These are phyloP conservation scores for Vachellia pachyceras DNA, from an alignment of 306 rosid genomes.

Conservation along the genomic window DNA sequence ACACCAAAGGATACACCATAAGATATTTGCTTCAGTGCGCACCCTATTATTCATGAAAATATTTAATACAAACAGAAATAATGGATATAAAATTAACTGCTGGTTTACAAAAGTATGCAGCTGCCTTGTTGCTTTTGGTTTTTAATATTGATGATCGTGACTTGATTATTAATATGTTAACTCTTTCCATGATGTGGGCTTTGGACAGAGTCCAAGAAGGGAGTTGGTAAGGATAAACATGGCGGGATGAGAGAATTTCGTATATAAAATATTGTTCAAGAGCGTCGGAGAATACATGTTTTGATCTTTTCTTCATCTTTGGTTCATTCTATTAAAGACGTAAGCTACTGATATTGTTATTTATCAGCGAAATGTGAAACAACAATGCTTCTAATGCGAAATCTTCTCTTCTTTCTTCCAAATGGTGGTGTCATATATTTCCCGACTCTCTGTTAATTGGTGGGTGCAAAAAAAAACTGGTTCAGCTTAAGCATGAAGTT, in stretches of 20 bases:
- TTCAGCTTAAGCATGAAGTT: neutral
- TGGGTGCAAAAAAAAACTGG: neutral
- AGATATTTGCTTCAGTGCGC: neutral
- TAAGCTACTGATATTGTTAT: neutral
- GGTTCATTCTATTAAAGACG: neutral
- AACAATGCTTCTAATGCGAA: neutral
- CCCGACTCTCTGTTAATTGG: neutral
- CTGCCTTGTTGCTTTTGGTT: too few species aligned
- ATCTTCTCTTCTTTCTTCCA: neutral
- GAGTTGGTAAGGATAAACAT: neutral
- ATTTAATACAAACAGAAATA: neutral
- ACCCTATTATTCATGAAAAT: neutral
- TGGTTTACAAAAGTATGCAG: too few species aligned
- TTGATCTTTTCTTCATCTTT: neutral
- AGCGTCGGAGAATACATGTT: neutral
- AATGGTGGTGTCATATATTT: neutral
- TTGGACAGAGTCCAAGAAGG: neutral
- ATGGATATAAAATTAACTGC: neutral
- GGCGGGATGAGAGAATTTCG: neutral
- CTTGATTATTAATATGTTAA: too few species aligned
- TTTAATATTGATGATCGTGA: too few species aligned
- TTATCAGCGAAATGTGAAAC: neutral
- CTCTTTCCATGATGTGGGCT: neutral
- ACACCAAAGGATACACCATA: neutral
- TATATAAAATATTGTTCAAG: neutral